Percentiles rank a stretch among this genome's conserved stretches.
phyloP scores from a whole-genome alignment of 345 rosid species.

The Hibiscus trionum region DNA sequence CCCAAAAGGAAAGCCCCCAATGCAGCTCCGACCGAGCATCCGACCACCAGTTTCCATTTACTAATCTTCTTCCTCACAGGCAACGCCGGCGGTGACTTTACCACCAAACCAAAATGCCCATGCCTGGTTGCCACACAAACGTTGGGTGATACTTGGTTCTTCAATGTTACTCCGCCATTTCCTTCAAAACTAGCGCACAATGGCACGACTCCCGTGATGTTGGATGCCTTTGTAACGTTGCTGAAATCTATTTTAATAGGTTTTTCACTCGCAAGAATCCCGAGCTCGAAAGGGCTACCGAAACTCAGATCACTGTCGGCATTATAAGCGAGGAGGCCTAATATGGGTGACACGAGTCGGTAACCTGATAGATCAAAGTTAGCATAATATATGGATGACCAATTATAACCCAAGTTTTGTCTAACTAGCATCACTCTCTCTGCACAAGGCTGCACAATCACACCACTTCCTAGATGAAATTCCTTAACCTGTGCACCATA shows the following conservation, averaged over 20 bases:
- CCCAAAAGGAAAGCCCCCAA: slow-evolving; percentile 60
- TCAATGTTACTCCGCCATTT: slow-evolving; percentile 49
- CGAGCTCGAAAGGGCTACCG: slow-evolving; percentile 52
- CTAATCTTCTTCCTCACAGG: slow-evolving; percentile 34
- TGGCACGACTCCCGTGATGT: slow-evolving; percentile 30
- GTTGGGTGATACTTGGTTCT: slow-evolving; percentile 33
- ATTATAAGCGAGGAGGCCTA: slow-evolving; percentile 79
- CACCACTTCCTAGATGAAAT: slow-evolving; percentile 54
- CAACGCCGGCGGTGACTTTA: slow-evolving; percentile 16
- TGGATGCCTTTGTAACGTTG: slow-evolving; percentile 20
- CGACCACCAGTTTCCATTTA: slow-evolving; percentile 71
- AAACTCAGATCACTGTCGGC: slow-evolving; percentile 28
- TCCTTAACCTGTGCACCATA: slow-evolving; percentile 74
- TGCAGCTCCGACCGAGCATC: slow-evolving; percentile 62
- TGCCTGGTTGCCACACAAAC: slow-evolving; percentile 51
- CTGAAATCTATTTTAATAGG: slow-evolving; percentile 62
- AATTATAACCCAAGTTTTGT: slow-evolving; percentile 57
- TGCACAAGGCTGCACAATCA: slow-evolving; percentile 61
- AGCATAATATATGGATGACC: slow-evolving; percentile 68
- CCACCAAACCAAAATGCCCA: slow-evolving; percentile 81
- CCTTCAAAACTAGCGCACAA: slow-evolving; percentile 64
- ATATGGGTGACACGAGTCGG: slow-evolving; percentile 61
- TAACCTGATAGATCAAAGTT: slow-evolving; percentile 81
- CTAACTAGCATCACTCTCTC: slow-evolving; percentile 73
- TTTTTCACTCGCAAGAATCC: slow-evolving; percentile 33